Conservation (phyloP, 306 rosid species). For the Astragalus glycyphyllos region DNA sequence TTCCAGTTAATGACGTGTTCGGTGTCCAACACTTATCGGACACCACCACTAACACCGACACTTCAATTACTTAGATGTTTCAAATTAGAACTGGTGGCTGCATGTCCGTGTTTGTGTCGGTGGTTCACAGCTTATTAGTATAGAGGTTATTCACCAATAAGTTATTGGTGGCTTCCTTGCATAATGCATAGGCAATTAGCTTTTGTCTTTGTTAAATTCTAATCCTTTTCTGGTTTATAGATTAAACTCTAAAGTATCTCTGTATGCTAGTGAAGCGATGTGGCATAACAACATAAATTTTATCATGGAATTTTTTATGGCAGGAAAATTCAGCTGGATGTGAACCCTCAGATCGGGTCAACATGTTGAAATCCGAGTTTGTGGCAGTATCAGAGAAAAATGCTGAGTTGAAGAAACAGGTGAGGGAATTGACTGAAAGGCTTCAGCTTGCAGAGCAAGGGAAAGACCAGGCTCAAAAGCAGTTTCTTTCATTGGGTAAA, state of each 20-base stretch:
- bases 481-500: slow-evolving; percentile 70
- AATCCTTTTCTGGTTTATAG: too few relatives aligned
- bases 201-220: not conserved
- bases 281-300: slow-evolving; percentile 19
- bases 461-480: slow-evolving; percentile 83
- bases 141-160: slow-evolving; percentile 30
- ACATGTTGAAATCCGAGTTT: slow-evolving; percentile 71
- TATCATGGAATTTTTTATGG: slow-evolving; percentile 1
- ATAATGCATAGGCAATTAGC: not conserved
- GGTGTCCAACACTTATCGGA: too few relatives aligned
- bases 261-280: too few relatives aligned
- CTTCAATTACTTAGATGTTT: too few relatives aligned
- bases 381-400: slow-evolving; percentile 62
- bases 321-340: slow-evolving; percentile 67
- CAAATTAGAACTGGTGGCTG: too few relatives aligned
- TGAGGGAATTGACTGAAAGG: slow-evolving; percentile 73
- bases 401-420: slow-evolving; percentile 61
- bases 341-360: slow-evolving; percentile 70
- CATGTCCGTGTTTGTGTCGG: too few relatives aligned
- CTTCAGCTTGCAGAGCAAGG: slow-evolving; percentile 74
- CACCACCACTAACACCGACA: too few relatives aligned
- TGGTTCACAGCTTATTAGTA: slow-evolving; percentile 2
- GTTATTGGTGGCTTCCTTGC: slow-evolving; percentile 41
- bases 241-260: too few relatives aligned
- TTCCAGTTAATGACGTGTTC: too few relatives aligned